These are phyloP conservation scores for Torrubiellomyces zombiae DNA, from an alignment of 2,329 filamentous ascomycete genomes.

Conservation along the genomic window DNA sequence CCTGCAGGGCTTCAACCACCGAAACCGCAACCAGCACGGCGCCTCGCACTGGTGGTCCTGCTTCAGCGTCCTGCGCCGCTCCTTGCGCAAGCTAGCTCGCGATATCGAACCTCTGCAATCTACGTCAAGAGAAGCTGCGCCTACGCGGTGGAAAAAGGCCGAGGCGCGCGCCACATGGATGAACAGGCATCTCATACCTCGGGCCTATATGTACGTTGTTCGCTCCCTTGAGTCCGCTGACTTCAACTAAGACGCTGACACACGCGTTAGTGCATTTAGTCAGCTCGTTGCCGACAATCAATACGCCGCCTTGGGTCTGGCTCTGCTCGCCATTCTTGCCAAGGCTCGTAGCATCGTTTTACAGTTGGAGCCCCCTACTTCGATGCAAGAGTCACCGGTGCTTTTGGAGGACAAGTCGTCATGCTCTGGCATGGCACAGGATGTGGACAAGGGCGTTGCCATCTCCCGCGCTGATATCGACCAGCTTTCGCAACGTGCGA, in stretches of 20 bases:
- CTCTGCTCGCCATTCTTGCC: slow-evolving; percentile 49
- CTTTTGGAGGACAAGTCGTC: neutral
- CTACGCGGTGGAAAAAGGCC: slow-evolving; percentile 5
- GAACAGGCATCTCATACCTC: slow-evolving; percentile 13
- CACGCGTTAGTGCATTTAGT: slow-evolving; percentile 40
- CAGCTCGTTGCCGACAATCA: slow-evolving; percentile 56
- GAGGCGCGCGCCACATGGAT: slow-evolving; percentile 13
- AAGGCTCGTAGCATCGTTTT: slow-evolving; percentile 32
- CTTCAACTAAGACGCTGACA: neutral
- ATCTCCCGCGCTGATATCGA: slow-evolving; percentile 12
- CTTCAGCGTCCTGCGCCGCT: slow-evolving; percentile 55
- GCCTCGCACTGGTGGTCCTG: slow-evolving; percentile 64
- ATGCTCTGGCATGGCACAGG: neutral
- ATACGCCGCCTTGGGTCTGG: slow-evolving; percentile 53
- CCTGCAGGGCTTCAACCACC: slow-evolving; percentile 59
- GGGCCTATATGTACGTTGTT: slow-evolving; percentile 18
- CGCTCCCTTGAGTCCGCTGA: neutral
- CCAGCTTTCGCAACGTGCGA: neutral
- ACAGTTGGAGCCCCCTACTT: slow-evolving; percentile 12
- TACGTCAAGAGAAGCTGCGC: slow-evolving; percentile 1
- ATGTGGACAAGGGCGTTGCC: slow-evolving; percentile 12
- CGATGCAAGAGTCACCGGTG: neutral
- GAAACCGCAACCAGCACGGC: slow-evolving; percentile 85
- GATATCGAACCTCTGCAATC: slow-evolving; percentile 3
- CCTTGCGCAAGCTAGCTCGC: slow-evolving; percentile 35